These are phyloP conservation scores for Euphorbia pulcherrima DNA, from an alignment of 345 rosid genomes.

Conservation along the genomic window DNA sequence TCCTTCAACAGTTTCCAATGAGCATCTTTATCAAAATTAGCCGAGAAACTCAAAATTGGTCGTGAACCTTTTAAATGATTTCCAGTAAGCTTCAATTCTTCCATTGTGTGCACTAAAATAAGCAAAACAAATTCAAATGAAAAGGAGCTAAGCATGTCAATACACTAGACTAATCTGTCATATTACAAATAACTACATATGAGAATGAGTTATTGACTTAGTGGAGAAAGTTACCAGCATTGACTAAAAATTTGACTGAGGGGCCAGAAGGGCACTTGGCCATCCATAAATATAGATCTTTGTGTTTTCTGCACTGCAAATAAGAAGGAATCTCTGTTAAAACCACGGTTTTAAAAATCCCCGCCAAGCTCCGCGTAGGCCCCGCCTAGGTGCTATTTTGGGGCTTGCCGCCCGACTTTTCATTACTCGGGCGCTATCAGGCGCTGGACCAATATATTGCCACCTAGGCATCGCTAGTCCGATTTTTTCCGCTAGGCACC, in stretches of 20 bases:
- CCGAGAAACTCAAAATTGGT: conserved; percentile 74
- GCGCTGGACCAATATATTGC: too few species aligned
- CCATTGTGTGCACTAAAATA: conserved; percentile 94
- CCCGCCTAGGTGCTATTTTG: too few species aligned
- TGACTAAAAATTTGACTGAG: conserved; percentile 88
- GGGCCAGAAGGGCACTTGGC: conserved; percentile 62
- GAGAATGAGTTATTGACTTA: not conserved
- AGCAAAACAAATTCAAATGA: not conserved
- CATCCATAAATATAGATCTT: conserved; percentile 93
- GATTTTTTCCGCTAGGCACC: too few species aligned
- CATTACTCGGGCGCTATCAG: too few species aligned
- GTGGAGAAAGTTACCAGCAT: conserved; percentile 58
- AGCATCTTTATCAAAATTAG: conserved; percentile 73
- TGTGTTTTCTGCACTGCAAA: conserved; percentile 87
- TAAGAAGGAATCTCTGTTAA: not conserved
- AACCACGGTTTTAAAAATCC: too few species aligned
- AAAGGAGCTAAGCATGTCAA: not conserved
- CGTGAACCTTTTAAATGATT: conserved; percentile 88
- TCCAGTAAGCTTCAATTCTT: conserved; percentile 93
- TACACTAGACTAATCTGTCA: not conserved
- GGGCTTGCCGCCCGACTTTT: too few species aligned
- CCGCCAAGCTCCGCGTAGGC: too few species aligned
- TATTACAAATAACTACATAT: not conserved
- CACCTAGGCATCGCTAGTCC: too few species aligned
- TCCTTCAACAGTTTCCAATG: conserved; percentile 96